These are phyloP conservation scores for Flaveria linearis DNA, from an alignment of 129 eudicot species.

Conservation along the genomic window DNA sequence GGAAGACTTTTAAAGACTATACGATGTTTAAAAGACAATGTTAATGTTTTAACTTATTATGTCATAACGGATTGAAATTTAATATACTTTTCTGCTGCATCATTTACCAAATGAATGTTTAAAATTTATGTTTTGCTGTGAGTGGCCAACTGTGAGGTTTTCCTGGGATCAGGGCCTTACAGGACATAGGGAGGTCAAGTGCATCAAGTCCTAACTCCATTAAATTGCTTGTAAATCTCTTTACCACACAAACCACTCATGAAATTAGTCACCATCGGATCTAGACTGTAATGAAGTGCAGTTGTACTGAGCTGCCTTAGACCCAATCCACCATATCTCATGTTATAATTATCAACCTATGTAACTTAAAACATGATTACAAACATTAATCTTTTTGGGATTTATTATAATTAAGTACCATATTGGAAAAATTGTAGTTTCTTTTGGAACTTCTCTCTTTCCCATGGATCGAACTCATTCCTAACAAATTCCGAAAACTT, in stretches of 20 bases:
- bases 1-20: too few species aligned
- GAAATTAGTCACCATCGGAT: constrained; percentile 66
- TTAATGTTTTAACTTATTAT: too few species aligned
- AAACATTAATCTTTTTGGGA: background rate
- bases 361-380: background rate
- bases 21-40: too few species aligned
- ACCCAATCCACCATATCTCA: constrained; percentile 73
- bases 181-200: constrained; percentile 73
- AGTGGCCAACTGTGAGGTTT: too few species aligned
- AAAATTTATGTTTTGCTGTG: too few species aligned
- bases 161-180: too few species aligned
- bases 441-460: constrained; percentile 68
- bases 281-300: constrained; percentile 62
- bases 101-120: too few species aligned
- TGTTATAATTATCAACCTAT: constrained; percentile 82
- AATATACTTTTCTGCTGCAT: too few species aligned
- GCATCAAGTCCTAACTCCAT: constrained; percentile 80
- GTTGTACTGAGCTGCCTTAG: constrained; percentile 76
- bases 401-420: background rate
- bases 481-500: constrained; percentile 69
- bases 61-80: too few species aligned
- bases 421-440: constrained; percentile 54
- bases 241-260: constrained; percentile 78
- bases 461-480: constrained; percentile 78
- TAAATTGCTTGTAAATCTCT: constrained; percentile 37